Evolutionary conservation across 2,329 filamentous ascomycete genomes (phyloP), one percentile per base, ranked within the genome.

Genomic region (Arachnomyces sp.): DNA sequence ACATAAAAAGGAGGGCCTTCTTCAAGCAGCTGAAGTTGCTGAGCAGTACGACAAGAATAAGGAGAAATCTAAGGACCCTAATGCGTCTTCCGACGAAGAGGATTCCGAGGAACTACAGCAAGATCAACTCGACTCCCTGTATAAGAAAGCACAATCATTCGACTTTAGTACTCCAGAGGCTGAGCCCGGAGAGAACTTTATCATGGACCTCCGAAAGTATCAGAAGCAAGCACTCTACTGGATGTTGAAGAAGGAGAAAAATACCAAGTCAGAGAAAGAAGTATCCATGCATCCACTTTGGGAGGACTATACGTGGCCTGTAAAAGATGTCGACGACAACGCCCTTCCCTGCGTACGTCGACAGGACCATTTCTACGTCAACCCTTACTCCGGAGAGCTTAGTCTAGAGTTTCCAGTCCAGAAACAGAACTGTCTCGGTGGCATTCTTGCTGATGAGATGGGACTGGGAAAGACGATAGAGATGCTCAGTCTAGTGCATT

Each of bases 401-500:
- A 93, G 88, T 2, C 69, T 96, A 0, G 80, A 94, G 4, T 98
- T 98, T 49, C 92, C 92, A 1, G 77, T 80, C 2, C 92, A 98
- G 57, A 87, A 96, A 54, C 92, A 96, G 56, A 86, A 93, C 57
- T 98, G 92, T 50, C 70, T 94, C 0, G 92, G 92, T 33, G 92
- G 92, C 4, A 85, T 98, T 42, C 68, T 98, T 31, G 92, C 92
- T 7, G 92, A 98, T 54, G 74, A 96, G 63, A 98, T 98, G 92
- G 92, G 92, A 34, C 71, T 98, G 2, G 92, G 92, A 28, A 98
- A 98, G 67, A 98, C 92, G 0, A 96, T 98, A 39, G 90, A 98
- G 57, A 96, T 98, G 88, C 77, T 98, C 46, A 92, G 87, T 63
- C 68, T 98, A 36, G 76, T 98, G 4, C 92, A 98, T 58, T 78